Evolutionary conservation across 108 stramenopile species (phyloP).

Genomic region (Discostella pseudostelligera): DNA sequence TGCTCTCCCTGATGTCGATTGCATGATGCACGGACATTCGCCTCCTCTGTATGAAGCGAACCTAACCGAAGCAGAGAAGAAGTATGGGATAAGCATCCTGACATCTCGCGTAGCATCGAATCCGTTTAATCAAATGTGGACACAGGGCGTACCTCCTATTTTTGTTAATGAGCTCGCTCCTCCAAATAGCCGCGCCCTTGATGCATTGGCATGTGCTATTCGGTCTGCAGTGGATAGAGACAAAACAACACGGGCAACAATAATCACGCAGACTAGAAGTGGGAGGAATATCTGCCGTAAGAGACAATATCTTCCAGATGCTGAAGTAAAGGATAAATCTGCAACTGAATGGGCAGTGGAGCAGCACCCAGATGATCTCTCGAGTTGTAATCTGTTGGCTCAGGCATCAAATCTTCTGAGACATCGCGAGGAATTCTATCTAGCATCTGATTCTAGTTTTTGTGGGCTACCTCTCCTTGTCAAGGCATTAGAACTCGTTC

Average conservation of each 20-base stretch:
- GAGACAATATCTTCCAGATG: slow-evolving; percentile 12
- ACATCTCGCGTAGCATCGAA: slow-evolving; percentile 57
- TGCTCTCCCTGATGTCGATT: slow-evolving; percentile 66
- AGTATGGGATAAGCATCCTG: slow-evolving; percentile 53
- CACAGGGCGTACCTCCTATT: slow-evolving; percentile 73
- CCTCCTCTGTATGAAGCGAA: neutral
- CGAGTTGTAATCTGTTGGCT: neutral
- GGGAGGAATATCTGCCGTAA: slow-evolving; percentile 9
- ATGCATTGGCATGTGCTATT: slow-evolving; percentile 77
- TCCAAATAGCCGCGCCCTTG: slow-evolving; percentile 57
- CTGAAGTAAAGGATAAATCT: slow-evolving; percentile 5
- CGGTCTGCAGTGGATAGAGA: slow-evolving; percentile 77
- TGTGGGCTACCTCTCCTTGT: slow-evolving; percentile 10
- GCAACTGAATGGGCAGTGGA: slow-evolving; percentile 18
- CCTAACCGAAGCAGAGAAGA: slow-evolving; percentile 41
- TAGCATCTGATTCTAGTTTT: neutral
- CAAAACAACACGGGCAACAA: slow-evolving; percentile 21
- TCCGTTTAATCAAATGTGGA: slow-evolving; percentile 78
- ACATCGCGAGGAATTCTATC: neutral
- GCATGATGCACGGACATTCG: slow-evolving; percentile 51
- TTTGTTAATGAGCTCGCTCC: slow-evolving; percentile 74
- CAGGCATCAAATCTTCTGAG: slow-evolving; percentile 8
- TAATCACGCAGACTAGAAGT: slow-evolving; percentile 26
- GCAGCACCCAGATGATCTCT: neutral
- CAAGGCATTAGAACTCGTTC: slow-evolving; percentile 10